Percentiles rank a stretch among this genome's conserved stretches.
phyloP scores from a whole-genome alignment of 345 rosid genomes.

The Cardiospermum halicacabum region DNA sequence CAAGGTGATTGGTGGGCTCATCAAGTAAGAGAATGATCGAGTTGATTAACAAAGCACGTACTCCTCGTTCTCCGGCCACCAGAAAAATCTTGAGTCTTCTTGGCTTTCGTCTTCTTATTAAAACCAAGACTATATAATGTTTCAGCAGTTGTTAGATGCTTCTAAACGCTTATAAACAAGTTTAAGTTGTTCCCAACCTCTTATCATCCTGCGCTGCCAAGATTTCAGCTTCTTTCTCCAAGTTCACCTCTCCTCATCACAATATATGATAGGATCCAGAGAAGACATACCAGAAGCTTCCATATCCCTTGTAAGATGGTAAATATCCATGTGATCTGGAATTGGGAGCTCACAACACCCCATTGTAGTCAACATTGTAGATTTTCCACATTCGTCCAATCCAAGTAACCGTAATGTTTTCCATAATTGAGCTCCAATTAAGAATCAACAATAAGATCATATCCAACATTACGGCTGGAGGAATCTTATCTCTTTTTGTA shows the following conservation, averaged over 20 bases:
- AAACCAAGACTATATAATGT: slow-evolving; percentile 96
- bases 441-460: slow-evolving; percentile 76
- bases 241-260: slow-evolving; percentile 87
- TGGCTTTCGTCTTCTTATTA: slow-evolving; percentile 79
- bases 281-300: slow-evolving; percentile 97
- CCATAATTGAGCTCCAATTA: slow-evolving; percentile 96
- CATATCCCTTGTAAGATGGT: slow-evolving; percentile 80
- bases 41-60: slow-evolving; percentile 88
- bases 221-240: slow-evolving; percentile 91
- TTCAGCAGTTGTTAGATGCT: slow-evolving; percentile 96
- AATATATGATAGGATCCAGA: slow-evolving; percentile 75
- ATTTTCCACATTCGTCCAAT: slow-evolving; percentile 95
- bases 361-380: slow-evolving; percentile 81
- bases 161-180: slow-evolving; percentile 87
- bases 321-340: slow-evolving; percentile 95
- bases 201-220: slow-evolving; percentile 82
- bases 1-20: slow-evolving; percentile 97
- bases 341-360: slow-evolving; percentile 90
- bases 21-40: slow-evolving; percentile 93
- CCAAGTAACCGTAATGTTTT: slow-evolving; percentile 95
- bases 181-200: slow-evolving; percentile 93
- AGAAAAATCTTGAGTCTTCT: slow-evolving; percentile 90
- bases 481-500: slow-evolving; percentile 53
- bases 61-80: slow-evolving; percentile 99
- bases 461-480: slow-evolving; percentile 55